These are phyloP conservation scores for Globisporangium nodosum DNA, from an alignment of 352 stramenopile genomes.

Conservation along the genomic window DNA sequence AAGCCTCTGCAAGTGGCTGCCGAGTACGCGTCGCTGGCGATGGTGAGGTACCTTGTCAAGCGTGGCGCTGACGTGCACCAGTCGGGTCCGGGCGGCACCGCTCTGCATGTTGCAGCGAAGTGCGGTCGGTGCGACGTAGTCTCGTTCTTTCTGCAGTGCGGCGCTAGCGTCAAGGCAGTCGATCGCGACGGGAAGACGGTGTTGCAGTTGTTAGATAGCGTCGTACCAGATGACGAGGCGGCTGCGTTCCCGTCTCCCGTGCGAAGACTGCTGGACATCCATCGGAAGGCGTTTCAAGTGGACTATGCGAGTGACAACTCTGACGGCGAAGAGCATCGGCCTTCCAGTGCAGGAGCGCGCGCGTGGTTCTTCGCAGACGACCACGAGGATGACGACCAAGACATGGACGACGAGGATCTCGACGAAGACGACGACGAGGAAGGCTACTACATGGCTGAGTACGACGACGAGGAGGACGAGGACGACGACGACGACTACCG, in stretches of 20 bases:
- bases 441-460: conserved; percentile 43
- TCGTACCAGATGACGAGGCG: not conserved
- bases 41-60: conserved; percentile 78
- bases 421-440: conserved; percentile 44
- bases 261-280: conserved; percentile 48
- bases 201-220: conserved; percentile 29
- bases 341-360: conserved; percentile 13
- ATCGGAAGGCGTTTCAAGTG: conserved; percentile 22
- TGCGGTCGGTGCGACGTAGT: conserved; percentile 66
- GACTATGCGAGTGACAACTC: conserved; percentile 50
- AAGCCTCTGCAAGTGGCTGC: conserved; percentile 64
- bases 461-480: conserved; percentile 50
- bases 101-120: conserved; percentile 59
- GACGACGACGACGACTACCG: conserved; percentile 16
- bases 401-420: conserved; percentile 44
- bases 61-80: conserved; percentile 66
- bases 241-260: conserved; percentile 26
- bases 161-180: conserved; percentile 44
- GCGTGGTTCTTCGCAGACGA: conserved; percentile 42
- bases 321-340: conserved; percentile 25
- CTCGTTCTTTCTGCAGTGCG: conserved; percentile 72
- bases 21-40: conserved; percentile 51
- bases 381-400: conserved; percentile 36
- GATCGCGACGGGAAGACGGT: conserved; percentile 52
- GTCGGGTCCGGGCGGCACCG: conserved; percentile 39